Evolutionary conservation across 768 basidiomycete genomes (phyloP), one percentile per base, ranked within the genome.

Genomic region (Mycena capillaripes): DNA sequence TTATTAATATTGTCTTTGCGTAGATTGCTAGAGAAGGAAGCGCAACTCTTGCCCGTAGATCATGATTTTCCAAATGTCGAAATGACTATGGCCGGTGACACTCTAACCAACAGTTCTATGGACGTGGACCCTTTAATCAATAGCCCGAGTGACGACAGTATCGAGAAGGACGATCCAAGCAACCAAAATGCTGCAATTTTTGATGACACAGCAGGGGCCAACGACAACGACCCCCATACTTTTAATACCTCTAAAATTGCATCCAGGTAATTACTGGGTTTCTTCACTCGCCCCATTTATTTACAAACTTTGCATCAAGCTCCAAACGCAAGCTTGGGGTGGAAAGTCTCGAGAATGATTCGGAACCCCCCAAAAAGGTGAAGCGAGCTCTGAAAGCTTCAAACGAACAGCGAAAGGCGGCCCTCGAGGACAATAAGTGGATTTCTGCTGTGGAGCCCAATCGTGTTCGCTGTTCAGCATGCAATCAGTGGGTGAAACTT

Each of bases 401-500:
- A 19, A n/a, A 55, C 12, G 53, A 40, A 3, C 29, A 32, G 29
- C 69, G 61, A 4, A 19, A 57, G n/a, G 34, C 34, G 1, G 14
- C 19, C n/a, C 48, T 71, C 4, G 25, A 29, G 3, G 42, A 11
- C 4, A 71, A 65, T n/a, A 16, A 46, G 40, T 19, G 34, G 6
- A 65, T 48, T 21, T 40, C 42, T 10, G 27, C n/a, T 1, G 61
- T 71, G 4, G 69, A 71, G 34, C 3, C 55, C 0, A 38, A 71
- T 21, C 69, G 69, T 1, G 69, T 65, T 40, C 16, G n/a, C 2
- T 71, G 69, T 42, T 11, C 11, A 2, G 30, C 11, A 42, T 72
- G 71, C 57, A 34, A 19, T 2, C 12, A 2, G 0, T 72, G 71
- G 71, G 17, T 72, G 2, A 40, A n/a, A 46, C 71, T 72, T 14